Conservation (phyloP, 371 early-diverging fungal species). For the Blakeslea trispora region DNA sequence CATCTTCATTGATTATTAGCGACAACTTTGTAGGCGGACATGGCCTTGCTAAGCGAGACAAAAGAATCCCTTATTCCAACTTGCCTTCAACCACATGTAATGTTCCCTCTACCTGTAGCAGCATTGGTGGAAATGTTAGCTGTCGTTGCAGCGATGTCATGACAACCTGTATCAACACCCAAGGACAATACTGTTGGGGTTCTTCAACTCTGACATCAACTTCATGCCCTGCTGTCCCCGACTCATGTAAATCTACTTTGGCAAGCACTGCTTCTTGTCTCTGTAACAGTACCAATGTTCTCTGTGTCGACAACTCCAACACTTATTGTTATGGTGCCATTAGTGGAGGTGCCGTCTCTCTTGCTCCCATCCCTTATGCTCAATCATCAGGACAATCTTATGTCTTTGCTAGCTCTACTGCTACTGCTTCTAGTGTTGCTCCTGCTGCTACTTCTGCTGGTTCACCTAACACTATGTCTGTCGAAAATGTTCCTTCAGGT, state of each 20-base stretch:
- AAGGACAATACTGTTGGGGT: slow-evolving; percentile 46
- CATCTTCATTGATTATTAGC: not conserved
- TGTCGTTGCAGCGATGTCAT: slow-evolving; percentile 40
- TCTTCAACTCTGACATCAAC: slow-evolving; percentile 31
- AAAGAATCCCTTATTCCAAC: slow-evolving; percentile 39
- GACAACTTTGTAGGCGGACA: not conserved
- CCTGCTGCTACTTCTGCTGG: not conserved
- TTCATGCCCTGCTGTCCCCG: slow-evolving; percentile 38
- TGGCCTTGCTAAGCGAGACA: slow-evolving; percentile 35
- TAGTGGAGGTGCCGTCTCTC: slow-evolving; percentile 9
- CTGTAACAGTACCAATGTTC: slow-evolving; percentile 32
- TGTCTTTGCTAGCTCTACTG: slow-evolving; percentile 4
- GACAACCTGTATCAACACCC: slow-evolving; percentile 34
- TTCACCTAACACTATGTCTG: slow-evolving; percentile 10
- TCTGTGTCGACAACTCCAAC: slow-evolving; percentile 45
- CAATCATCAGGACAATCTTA: slow-evolving; percentile 12
- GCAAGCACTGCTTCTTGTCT: slow-evolving; percentile 37
- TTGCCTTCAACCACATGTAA: slow-evolving; percentile 36
- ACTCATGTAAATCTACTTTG: slow-evolving; percentile 27
- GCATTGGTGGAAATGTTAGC: slow-evolving; percentile 24
- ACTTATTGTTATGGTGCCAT: slow-evolving; percentile 44
- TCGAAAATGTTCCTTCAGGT: slow-evolving; percentile 16
- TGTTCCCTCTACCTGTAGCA: slow-evolving; percentile 33
- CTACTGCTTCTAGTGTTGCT: slow-evolving; percentile 8
- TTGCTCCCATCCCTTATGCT: slow-evolving; percentile 26